Conservation (phyloP, 106 monocot genomes). For the Apostasia shenzhenica region DNA sequence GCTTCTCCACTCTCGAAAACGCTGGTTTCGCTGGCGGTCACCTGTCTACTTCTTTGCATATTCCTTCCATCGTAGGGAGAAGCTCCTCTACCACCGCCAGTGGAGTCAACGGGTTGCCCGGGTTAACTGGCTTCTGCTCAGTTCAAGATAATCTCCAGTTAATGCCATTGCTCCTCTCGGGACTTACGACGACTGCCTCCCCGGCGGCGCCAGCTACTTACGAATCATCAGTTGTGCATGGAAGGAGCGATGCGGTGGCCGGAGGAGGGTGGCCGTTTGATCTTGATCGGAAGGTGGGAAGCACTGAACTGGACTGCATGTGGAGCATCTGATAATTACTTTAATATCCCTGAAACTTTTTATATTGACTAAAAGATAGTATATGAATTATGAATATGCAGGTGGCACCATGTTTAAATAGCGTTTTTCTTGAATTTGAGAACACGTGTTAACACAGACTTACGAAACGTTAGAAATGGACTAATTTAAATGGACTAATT, state of each 20-base stretch:
- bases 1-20: slow-evolving; percentile 70
- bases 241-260: not conserved
- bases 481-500: too few species aligned
- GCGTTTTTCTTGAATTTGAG: too few species aligned
- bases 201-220: not conserved
- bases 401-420: too few species aligned
- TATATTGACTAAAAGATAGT: too few species aligned
- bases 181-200: not conserved
- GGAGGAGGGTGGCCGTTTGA: slow-evolving; percentile 19
- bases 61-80: slow-evolving; percentile 1
- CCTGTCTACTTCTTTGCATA: not conserved
- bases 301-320: slow-evolving; percentile 66
- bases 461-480: too few species aligned
- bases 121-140: slow-evolving; percentile 33
- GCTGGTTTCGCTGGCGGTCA: slow-evolving; percentile 1
- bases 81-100: not conserved
- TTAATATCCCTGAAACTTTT: too few species aligned
- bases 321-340: slow-evolving; percentile 29
- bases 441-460: too few species aligned
- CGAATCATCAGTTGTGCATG: not conserved
- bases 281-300: slow-evolving; percentile 46
- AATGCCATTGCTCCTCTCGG: slow-evolving; percentile 45
- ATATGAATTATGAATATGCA: too few species aligned
- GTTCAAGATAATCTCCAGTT: slow-evolving; percentile 65
- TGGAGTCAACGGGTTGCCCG: not conserved